A percentile compares a stretch with the other conserved stretches of the same genome.
Evolutionary conservation across 768 basidiomycete species (phyloP).

Genomic region (Nidularia sp.): DNA sequence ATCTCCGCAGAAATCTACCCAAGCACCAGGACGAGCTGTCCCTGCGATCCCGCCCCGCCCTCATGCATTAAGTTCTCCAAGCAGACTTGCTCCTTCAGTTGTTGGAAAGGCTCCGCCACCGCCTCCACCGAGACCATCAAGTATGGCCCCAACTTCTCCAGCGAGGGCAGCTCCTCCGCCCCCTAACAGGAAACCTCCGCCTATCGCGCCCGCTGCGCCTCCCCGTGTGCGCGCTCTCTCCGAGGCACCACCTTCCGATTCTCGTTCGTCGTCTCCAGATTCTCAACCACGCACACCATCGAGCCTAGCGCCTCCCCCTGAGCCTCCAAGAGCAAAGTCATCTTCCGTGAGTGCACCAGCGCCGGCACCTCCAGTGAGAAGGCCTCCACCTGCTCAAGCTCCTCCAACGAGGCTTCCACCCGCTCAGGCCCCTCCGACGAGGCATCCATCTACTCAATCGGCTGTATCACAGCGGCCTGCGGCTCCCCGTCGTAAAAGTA

Average conservation of each 20-base stretch:
- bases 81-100: constrained; percentile 9
- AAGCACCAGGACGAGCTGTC: constrained; percentile 21
- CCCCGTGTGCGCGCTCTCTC: constrained; percentile 40
- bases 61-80: constrained; percentile 1
- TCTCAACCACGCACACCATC: constrained; percentile 17
- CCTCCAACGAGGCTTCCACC: too few relatives aligned
- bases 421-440: constrained; percentile 14
- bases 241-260: constrained; percentile 29
- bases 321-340: background rate
- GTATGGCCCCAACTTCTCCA: constrained; percentile 13
- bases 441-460: constrained; percentile 10
- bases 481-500: constrained; percentile 47
- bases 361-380: constrained; percentile 15
- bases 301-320: constrained; percentile 17
- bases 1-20: constrained; percentile 11
- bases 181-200: constrained; percentile 21
- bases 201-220: constrained; percentile 22
- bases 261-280: constrained; percentile 24
- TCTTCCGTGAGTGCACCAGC: background rate
- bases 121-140: constrained; percentile 10
- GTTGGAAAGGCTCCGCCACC: constrained; percentile 5
- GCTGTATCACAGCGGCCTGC: constrained; percentile 22
- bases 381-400: constrained; percentile 5
- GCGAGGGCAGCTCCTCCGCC: constrained; percentile 32
- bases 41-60: constrained; percentile 41